A percentile compares a stretch with the other conserved stretches of the same genome.
Conservation (phyloP, 2,329 filamentous ascomycete species). For the Diplodia corticola region DNA sequence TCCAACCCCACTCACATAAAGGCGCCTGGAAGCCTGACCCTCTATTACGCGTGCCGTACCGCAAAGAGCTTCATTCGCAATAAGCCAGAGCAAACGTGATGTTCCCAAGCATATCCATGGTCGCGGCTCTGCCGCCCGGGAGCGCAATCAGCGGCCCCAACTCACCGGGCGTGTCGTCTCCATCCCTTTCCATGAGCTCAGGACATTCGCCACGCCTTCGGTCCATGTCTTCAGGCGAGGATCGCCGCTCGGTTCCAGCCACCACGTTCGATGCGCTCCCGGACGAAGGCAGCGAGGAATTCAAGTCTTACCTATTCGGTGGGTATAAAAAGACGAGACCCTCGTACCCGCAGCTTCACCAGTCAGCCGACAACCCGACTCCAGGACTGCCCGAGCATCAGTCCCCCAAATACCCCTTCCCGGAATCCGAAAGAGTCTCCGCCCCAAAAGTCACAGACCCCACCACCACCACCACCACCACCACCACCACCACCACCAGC, state of each 20-base stretch:
- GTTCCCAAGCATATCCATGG: conserved; percentile 2
- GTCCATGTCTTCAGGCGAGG: neutral
- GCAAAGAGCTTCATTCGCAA: neutral
- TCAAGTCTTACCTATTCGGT: neutral
- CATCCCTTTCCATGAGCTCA: neutral
- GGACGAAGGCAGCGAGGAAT: neutral
- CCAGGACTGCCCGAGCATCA: neutral
- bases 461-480: neutral
- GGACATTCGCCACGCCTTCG: neutral
- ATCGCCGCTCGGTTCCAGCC: neutral
- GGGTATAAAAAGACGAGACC: neutral
- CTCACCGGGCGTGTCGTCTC: neutral
- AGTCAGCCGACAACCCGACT: neutral
- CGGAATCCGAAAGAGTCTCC: neutral
- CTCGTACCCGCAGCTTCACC: neutral
- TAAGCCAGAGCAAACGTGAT: neutral
- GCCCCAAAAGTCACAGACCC: neutral
- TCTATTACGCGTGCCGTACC: neutral
- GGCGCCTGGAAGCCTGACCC: neutral
- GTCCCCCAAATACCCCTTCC: neutral
- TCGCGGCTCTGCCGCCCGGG: neutral
- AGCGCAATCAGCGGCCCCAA: neutral
- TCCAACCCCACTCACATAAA: neutral
- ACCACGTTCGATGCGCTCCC: neutral
- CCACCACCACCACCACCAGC: no score